Evolutionary conservation across 495 filamentous ascomycete species (phyloP).

Genomic region (Neurospora tetraspora): DNA sequence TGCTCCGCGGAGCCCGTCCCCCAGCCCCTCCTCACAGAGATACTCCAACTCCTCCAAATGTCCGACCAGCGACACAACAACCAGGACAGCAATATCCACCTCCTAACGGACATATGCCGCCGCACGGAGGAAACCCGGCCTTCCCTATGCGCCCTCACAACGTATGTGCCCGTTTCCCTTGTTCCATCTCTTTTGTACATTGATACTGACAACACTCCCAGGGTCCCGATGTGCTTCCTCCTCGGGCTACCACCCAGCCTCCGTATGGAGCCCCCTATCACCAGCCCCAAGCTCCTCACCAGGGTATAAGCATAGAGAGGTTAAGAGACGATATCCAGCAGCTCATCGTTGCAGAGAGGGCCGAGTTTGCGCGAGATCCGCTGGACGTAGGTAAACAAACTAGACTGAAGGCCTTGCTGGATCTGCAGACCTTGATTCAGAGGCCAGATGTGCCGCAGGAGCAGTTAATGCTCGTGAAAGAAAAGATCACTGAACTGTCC

Average conservation of each 20-base stretch:
- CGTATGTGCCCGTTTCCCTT: conserved; percentile 9
- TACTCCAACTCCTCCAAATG: conserved; percentile 58
- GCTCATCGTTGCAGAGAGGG: conserved; percentile 59
- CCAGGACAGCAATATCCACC: conserved; percentile 17
- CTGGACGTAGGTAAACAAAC: conserved; percentile 63
- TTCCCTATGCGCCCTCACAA: conserved; percentile 17
- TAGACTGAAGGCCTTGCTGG: conserved; percentile 74
- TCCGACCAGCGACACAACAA: conserved; percentile 18
- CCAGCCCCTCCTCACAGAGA: conserved; percentile 48
- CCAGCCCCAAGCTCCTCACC: conserved; percentile 21
- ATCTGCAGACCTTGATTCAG: conserved; percentile 72
- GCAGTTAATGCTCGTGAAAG: conserved; percentile 67
- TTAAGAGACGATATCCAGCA: conserved; percentile 73
- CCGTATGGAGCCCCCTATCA: conserved; percentile 13
- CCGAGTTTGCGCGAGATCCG: conserved; percentile 61
- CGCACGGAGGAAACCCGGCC: conserved; percentile 8
- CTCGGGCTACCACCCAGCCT: conserved; percentile 28
- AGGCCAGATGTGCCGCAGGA: conserved; percentile 68
- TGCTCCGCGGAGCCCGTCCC: conserved; percentile 47
- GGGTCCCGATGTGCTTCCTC: conserved; percentile 13
- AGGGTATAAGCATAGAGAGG: conserved; percentile 52
- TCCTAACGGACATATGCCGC: conserved; percentile 11
- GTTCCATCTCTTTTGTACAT: not conserved
- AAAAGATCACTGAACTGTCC: conserved; percentile 65
- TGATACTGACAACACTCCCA: conserved; percentile 12